A percentile compares a stretch with the other conserved stretches of the same genome.
These are phyloP conservation scores for Epichloe coenophiala DNA, from an alignment of 2,329 filamentous ascomycete genomes.

Conservation along the genomic window DNA sequence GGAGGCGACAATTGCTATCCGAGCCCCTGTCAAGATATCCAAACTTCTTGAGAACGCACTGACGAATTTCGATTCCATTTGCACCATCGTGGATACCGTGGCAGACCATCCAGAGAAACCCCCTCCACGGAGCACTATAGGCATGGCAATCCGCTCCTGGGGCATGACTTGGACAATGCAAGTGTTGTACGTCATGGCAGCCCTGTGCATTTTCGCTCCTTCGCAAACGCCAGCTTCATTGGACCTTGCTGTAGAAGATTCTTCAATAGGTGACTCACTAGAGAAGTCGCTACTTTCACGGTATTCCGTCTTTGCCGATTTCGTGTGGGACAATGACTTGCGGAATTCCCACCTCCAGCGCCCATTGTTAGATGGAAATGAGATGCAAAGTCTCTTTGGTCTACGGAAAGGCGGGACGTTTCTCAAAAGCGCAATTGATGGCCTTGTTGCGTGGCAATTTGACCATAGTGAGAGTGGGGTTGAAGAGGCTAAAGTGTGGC, in stretches of 20 bases:
- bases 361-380: constrained; percentile 7
- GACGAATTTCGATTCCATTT: constrained; percentile 6
- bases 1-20: constrained; percentile 5
- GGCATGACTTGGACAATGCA: constrained; percentile 8
- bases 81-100: background rate
- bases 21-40: constrained; percentile 3
- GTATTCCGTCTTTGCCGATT: constrained; percentile 6
- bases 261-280: too few species aligned
- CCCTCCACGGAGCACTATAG: constrained; percentile 4
- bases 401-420: constrained; percentile 6
- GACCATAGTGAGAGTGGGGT: constrained; percentile 4
- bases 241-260: too few species aligned
- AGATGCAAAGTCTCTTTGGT: constrained; percentile 8
- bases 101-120: background rate
- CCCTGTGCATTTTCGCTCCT: background rate
- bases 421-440: constrained; percentile 5
- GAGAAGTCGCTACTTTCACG: background rate
- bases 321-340: constrained; percentile 2
- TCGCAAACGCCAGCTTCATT: background rate
- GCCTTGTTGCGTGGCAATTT: constrained; percentile 8
- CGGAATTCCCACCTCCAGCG: constrained; percentile 2
- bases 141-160: constrained; percentile 10
- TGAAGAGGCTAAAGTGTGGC: constrained; percentile 7
- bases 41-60: constrained; percentile 5
- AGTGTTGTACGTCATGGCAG: constrained; percentile 6